phyloP scores from a whole-genome alignment of 2,329 filamentous ascomycete genomes.

The Chrysoporthe cubensis region DNA sequence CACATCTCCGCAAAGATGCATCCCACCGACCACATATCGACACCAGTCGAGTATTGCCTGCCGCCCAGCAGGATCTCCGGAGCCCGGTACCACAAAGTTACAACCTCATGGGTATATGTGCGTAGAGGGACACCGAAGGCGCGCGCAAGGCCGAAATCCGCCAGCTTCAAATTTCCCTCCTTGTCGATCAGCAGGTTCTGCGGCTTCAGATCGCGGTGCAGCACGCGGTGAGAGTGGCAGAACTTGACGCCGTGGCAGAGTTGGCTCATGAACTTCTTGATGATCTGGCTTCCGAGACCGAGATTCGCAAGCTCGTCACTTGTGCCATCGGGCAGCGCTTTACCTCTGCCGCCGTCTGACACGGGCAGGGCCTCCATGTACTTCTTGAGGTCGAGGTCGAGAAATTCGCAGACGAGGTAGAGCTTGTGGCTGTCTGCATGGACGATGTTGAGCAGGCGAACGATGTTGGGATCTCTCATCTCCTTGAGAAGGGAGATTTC shows the following conservation, averaged over 20 bases:
- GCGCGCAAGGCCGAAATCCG: constrained; percentile 84
- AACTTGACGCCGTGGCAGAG: constrained; percentile 79
- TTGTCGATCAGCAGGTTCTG: constrained; percentile 84
- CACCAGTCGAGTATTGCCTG: constrained; percentile 88
- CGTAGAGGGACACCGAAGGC: constrained; percentile 86
- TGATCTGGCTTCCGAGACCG: constrained; percentile 76
- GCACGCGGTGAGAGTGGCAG: constrained; percentile 82
- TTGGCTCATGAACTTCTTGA: constrained; percentile 91
- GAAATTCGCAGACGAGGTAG: constrained; percentile 86
- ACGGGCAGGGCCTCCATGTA: constrained; percentile 90
- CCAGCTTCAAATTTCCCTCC: constrained; percentile 85
- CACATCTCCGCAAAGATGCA: constrained; percentile 95
- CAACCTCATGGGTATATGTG: constrained; percentile 91
- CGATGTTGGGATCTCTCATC: constrained; percentile 88
- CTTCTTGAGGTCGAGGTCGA: constrained; percentile 88
- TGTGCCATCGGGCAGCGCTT: constrained; percentile 77
- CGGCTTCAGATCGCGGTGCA: constrained; percentile 84
- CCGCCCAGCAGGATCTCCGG: constrained; percentile 87
- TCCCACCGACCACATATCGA: constrained; percentile 91
- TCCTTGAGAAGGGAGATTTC: constrained; percentile 92
- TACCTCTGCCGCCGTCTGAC: constrained; percentile 78
- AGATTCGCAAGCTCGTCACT: constrained; percentile 65
- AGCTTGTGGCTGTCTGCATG: constrained; percentile 91
- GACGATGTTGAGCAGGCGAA: constrained; percentile 84
- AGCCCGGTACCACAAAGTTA: constrained; percentile 86